Percentiles rank a stretch among this genome's conserved stretches.
phyloP scores from a whole-genome alignment of 2,329 filamentous ascomycete genomes.

The Fusarium sp. region DNA sequence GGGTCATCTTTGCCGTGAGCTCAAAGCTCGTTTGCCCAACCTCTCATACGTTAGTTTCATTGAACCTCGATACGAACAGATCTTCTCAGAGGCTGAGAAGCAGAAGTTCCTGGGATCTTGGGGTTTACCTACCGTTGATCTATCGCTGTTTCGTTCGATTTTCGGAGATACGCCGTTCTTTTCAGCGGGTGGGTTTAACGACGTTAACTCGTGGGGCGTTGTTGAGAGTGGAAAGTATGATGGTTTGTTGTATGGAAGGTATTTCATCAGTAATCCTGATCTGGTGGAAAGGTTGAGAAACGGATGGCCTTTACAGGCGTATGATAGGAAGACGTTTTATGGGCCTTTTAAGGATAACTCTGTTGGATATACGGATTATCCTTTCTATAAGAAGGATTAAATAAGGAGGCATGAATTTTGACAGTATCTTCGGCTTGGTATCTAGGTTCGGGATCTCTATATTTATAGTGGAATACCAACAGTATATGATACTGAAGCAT shows the following conservation, averaged over 20 bases:
- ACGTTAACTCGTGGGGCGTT: slow-evolving; percentile 63
- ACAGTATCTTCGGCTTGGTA: no score
- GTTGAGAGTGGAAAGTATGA: slow-evolving; percentile 59
- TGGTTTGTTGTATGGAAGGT: slow-evolving; percentile 60
- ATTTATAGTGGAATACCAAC: not conserved
- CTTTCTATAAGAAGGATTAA: slow-evolving; percentile 19
- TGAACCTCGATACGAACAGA: slow-evolving; percentile 67
- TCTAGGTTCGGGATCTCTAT: not conserved
- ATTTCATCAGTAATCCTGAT: slow-evolving; percentile 64
- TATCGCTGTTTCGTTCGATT: slow-evolving; percentile 63
- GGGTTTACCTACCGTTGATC: slow-evolving; percentile 59
- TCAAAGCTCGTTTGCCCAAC: slow-evolving; percentile 58
- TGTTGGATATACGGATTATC: slow-evolving; percentile 55
- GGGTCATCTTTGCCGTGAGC: slow-evolving; percentile 60
- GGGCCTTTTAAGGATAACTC: slow-evolving; percentile 53
- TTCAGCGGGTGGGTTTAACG: slow-evolving; percentile 66
- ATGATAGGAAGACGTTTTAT: slow-evolving; percentile 61
- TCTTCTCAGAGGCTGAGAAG: slow-evolving; percentile 62
- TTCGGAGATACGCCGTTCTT: slow-evolving; percentile 66
- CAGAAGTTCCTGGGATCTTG: slow-evolving; percentile 61
- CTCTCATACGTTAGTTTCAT: slow-evolving; percentile 69
- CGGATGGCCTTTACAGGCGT: slow-evolving; percentile 54
- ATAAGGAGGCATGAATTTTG: rapidly evolving
- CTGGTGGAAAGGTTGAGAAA: slow-evolving; percentile 58
- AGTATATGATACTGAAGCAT: not conserved